Evolutionary conservation across 768 basidiomycete species (phyloP).

Genomic region (Naganishia randhawae): DNA sequence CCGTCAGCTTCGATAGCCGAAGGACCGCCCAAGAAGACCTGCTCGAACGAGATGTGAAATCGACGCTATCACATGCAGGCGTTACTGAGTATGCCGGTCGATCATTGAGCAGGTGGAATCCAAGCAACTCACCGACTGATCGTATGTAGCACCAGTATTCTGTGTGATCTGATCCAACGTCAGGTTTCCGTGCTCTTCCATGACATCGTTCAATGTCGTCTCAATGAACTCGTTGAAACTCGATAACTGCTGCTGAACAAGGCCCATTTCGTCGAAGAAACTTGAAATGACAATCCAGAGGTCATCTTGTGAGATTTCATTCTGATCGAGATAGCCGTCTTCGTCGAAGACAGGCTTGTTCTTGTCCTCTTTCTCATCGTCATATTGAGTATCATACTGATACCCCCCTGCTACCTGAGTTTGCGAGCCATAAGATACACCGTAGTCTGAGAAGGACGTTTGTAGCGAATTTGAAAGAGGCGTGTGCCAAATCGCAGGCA

Average conservation of each 20-base stretch:
- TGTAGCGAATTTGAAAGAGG: background rate
- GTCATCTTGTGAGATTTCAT: conserved; percentile 40
- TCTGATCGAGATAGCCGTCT: background rate
- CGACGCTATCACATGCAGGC: conserved; percentile 59
- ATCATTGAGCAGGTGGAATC: background rate
- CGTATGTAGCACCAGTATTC: conserved; percentile 77
- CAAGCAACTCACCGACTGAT: conserved; percentile 49
- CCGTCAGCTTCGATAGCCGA: conserved; percentile 90
- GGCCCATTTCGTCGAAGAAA: conserved; percentile 95
- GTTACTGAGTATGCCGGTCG: background rate
- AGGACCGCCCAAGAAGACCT: conserved; percentile 92
- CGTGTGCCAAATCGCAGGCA: background rate
- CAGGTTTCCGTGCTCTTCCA: conserved; percentile 92
- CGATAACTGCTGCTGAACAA: conserved; percentile 95
- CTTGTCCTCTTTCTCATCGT: conserved; percentile 11
- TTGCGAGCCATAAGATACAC: conserved; percentile 7
- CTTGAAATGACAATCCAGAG: conserved; percentile 73
- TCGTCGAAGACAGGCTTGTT: conserved; percentile 20
- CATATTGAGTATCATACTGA: background rate
- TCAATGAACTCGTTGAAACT: conserved; percentile 99
- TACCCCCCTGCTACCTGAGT: background rate
- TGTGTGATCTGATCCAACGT: conserved; percentile 95
- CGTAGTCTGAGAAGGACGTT: conserved; percentile 16
- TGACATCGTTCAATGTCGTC: conserved; percentile 98
- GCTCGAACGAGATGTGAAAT: conserved; percentile 94